Percentiles rank a stretch among this genome's conserved stretches.
phyloP scores from a whole-genome alignment of 805 yeast species.

The Cephaloascus albidus region DNA sequence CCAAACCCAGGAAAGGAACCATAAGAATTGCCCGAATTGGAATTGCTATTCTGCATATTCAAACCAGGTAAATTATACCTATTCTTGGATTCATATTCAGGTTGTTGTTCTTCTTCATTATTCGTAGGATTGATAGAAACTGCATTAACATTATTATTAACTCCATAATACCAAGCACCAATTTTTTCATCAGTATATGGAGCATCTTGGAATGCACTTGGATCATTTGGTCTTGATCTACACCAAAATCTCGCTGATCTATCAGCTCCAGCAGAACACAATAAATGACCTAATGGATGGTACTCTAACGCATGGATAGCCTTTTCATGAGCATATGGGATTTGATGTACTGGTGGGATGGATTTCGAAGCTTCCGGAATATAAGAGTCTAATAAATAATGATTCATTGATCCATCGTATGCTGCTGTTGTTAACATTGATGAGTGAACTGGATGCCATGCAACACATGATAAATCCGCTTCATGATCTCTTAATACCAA shows the following conservation, averaged over 20 bases:
- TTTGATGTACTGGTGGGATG: slow-evolving; percentile 39
- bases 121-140: slow-evolving; percentile 7
- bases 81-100: not conserved
- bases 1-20: not conserved
- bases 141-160: slow-evolving; percentile 34
- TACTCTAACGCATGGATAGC: slow-evolving; percentile 85
- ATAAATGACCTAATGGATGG: slow-evolving; percentile 88
- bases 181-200: slow-evolving; percentile 53
- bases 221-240: slow-evolving; percentile 85
- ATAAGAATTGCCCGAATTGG: not conserved
- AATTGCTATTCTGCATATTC: not conserved
- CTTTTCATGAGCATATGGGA: slow-evolving; percentile 92
- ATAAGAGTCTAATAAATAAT: slow-evolving; percentile 54
- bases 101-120: not conserved
- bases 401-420: slow-evolving; percentile 80
- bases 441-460: slow-evolving; percentile 91
- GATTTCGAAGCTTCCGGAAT: slow-evolving; percentile 28
- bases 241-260: slow-evolving; percentile 92
- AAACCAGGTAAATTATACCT: not conserved
- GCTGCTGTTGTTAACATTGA: slow-evolving; percentile 76
- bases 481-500: slow-evolving; percentile 70
- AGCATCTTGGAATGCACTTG: slow-evolving; percentile 70
- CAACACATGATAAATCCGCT: slow-evolving; percentile 72
- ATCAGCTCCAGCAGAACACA: slow-evolving; percentile 91
- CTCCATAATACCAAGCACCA: slow-evolving; percentile 39